Evolutionary conservation across 163 green algal species (phyloP).

Genomic region (Scenedesmus sp.): DNA sequence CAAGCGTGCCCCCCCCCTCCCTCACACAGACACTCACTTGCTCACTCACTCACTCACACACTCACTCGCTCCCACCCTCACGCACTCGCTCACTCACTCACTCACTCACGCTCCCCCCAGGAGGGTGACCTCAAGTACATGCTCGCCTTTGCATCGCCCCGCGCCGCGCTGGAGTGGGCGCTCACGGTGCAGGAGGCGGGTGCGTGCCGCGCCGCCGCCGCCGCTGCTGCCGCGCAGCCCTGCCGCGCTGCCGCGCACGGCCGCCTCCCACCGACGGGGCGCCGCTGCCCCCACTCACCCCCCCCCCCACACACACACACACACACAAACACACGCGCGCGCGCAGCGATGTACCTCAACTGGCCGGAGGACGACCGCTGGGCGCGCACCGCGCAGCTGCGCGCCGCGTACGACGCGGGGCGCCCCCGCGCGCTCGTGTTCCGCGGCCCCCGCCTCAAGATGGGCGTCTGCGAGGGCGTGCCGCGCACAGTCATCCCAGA

Average conservation of each 20-base stretch:
- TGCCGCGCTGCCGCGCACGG: no score
- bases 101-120: slow-evolving; percentile 2
- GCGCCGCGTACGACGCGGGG: slow-evolving; percentile 25
- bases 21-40: background rate
- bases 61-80: no score
- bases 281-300: no score
- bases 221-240: background rate
- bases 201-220: no score
- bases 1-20: no score
- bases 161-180: slow-evolving; percentile 51
- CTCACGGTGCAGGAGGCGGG: slow-evolving; percentile 41
- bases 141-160: slow-evolving; percentile 49
- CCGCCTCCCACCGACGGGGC: background rate
- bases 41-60: no score
- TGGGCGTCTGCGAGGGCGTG: slow-evolving; percentile 64
- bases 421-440: slow-evolving; percentile 53
- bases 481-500: slow-evolving; percentile 58
- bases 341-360: slow-evolving; percentile 24
- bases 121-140: slow-evolving; percentile 70
- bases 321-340: no score
- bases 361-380: slow-evolving; percentile 2
- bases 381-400: slow-evolving; percentile 10
- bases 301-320: no score
- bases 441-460: slow-evolving; percentile 52
- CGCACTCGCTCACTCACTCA: no score